phyloP scores from a whole-genome alignment of 441 rosid genomes.

The Gossypium davidsonii region DNA sequence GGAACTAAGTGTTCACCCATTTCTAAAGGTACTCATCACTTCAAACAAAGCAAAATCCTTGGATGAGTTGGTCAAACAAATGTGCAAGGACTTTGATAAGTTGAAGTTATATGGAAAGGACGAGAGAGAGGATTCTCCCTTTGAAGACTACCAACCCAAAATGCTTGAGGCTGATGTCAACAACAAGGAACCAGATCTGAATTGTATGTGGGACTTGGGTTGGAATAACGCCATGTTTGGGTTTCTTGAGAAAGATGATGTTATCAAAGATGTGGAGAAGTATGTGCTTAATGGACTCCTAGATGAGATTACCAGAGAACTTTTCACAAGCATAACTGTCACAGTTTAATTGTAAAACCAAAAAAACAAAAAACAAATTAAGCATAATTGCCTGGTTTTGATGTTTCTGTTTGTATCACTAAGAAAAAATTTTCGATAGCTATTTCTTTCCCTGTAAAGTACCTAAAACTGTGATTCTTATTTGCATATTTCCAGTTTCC shows the following conservation, averaged over 20 bases:
- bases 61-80: constrained; percentile 55
- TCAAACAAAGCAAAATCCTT: constrained; percentile 35
- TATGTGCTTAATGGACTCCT: constrained; percentile 47
- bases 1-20: constrained; percentile 66
- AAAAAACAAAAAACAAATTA: background rate
- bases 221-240: constrained; percentile 48
- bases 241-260: constrained; percentile 56
- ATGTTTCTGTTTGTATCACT: background rate
- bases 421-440: background rate
- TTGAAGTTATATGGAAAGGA: constrained; percentile 50
- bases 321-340: constrained; percentile 13
- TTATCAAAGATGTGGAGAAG: constrained; percentile 60
- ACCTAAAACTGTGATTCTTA: background rate
- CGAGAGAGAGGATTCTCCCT: constrained; percentile 27
- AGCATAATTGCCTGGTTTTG: constrained; percentile 4
- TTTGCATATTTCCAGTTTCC: background rate
- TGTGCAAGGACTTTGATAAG: constrained; percentile 48
- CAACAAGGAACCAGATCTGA: constrained; percentile 45
- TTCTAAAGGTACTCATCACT: constrained; percentile 30
- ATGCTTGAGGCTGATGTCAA: constrained; percentile 61
- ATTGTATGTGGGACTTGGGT: constrained; percentile 89
- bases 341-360: background rate
- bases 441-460: background rate
- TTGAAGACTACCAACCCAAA: constrained; percentile 53
- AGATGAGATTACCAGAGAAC: constrained; percentile 56